Percentiles rank a stretch among this genome's conserved stretches.
phyloP scores from a whole-genome alignment of 805 yeast genomes.

The Lipomyces chichibuensis region DNA sequence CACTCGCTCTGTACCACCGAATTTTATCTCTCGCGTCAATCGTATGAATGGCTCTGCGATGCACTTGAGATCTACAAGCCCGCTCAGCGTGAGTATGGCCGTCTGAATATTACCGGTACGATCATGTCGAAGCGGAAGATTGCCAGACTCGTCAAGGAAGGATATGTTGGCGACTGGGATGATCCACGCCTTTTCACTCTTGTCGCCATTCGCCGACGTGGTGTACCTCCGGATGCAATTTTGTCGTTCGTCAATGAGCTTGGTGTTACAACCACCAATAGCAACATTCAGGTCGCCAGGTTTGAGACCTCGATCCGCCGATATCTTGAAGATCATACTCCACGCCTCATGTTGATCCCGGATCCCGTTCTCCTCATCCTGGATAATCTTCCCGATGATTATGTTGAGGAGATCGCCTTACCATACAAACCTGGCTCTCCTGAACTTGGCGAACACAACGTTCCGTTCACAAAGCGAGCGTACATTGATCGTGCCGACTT shows the following conservation, averaged over 20 bases:
- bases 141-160: conserved; percentile 83
- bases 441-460: conserved; percentile 71
- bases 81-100: conserved; percentile 97
- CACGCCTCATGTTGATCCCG: conserved; percentile 89
- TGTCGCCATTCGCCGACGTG: conserved; percentile 94
- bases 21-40: conserved; percentile 86
- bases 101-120: conserved; percentile 92
- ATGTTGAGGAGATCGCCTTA: conserved; percentile 66
- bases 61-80: conserved; percentile 94
- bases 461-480: conserved; percentile 74
- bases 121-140: conserved; percentile 94
- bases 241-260: conserved; percentile 88
- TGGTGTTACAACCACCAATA: conserved; percentile 93
- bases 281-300: conserved; percentile 86
- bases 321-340: conserved; percentile 86
- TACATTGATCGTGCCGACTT: conserved; percentile 90
- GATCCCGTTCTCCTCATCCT: conserved; percentile 83
- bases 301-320: conserved; percentile 88
- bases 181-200: conserved; percentile 95
- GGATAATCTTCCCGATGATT: conserved; percentile 79
- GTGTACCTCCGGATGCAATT: conserved; percentile 98
- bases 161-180: conserved; percentile 92
- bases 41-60: conserved; percentile 98
- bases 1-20: conserved; percentile 97
- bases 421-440: conserved; percentile 90